A percentile compares a stretch with the other conserved stretches of the same genome.
Evolutionary conservation across 345 rosid genomes (phyloP).

Genomic region (Stellera chamaejasme): DNA sequence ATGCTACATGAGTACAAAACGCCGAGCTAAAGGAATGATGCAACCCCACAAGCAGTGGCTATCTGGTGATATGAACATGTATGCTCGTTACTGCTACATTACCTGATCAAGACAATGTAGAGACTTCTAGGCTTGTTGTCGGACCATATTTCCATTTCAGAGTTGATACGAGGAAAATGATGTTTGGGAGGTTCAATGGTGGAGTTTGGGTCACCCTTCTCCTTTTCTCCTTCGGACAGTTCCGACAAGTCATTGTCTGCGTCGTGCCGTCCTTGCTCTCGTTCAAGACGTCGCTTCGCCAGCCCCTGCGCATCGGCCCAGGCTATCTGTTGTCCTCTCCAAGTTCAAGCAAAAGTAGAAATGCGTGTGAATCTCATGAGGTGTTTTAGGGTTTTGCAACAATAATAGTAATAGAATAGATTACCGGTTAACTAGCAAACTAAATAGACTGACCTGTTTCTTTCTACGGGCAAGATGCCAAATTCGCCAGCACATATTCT

Average conservation of each 20-base stretch:
- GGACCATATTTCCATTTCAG: slow-evolving; percentile 60
- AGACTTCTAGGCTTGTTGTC: slow-evolving; percentile 53
- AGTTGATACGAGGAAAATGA: slow-evolving; percentile 42
- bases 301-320: slow-evolving; percentile 63
- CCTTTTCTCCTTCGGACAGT: slow-evolving; percentile 84
- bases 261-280: slow-evolving; percentile 71
- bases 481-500: slow-evolving; percentile 95
- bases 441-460: slow-evolving; percentile 51
- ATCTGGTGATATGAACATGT: background rate
- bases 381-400: background rate
- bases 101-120: slow-evolving; percentile 80
- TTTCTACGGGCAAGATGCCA: slow-evolving; percentile 94
- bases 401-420: background rate
- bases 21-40: background rate
- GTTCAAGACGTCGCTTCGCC: slow-evolving; percentile 48
- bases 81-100: background rate
- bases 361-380: too few relatives aligned
- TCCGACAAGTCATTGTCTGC: slow-evolving; percentile 76
- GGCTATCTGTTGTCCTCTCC: slow-evolving; percentile 34
- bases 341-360: too few relatives aligned
- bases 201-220: slow-evolving; percentile 29
- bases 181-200: slow-evolving; percentile 31
- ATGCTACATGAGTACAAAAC: slow-evolving; percentile 22
- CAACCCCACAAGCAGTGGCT: background rate
- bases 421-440: background rate